A percentile compares a stretch with the other conserved stretches of the same genome.
These are phyloP conservation scores for Liriodendron chinense DNA, from an alignment of 164 flowering plant species.

Conservation along the genomic window DNA sequence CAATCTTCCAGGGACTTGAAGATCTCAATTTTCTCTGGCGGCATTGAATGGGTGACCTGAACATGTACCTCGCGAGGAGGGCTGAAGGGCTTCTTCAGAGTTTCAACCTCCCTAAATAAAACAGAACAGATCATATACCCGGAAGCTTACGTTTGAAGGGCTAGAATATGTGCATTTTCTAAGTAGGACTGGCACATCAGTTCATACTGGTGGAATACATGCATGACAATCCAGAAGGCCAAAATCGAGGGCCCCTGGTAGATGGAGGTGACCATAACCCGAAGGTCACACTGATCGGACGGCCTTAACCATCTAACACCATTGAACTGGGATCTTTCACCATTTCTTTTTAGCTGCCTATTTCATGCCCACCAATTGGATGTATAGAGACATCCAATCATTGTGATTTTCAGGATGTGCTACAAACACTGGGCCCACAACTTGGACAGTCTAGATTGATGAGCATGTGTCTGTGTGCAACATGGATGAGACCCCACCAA, in stretches of 20 bases:
- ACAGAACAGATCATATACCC: background rate
- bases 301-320: background rate
- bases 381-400: background rate
- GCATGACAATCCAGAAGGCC: background rate
- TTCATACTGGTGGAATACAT: background rate
- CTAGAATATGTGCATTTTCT: background rate
- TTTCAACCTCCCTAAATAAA: conserved; percentile 40
- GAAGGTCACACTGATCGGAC: background rate
- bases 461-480: background rate
- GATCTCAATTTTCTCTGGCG: conserved; percentile 61
- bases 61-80: conserved; percentile 58
- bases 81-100: conserved; percentile 49
- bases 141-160: background rate
- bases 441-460: background rate
- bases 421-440: background rate
- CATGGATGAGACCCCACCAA: no score
- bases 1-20: conserved; percentile 60
- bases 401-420: background rate
- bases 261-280: background rate
- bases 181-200: background rate
- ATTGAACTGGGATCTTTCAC: background rate
- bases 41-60: conserved; percentile 73
- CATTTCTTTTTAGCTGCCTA: background rate
- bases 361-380: background rate
- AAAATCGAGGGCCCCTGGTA: background rate